Base-by-base conservation (phyloP, 371 early-diverging fungal species). In the Mucor irregularis region DNA sequence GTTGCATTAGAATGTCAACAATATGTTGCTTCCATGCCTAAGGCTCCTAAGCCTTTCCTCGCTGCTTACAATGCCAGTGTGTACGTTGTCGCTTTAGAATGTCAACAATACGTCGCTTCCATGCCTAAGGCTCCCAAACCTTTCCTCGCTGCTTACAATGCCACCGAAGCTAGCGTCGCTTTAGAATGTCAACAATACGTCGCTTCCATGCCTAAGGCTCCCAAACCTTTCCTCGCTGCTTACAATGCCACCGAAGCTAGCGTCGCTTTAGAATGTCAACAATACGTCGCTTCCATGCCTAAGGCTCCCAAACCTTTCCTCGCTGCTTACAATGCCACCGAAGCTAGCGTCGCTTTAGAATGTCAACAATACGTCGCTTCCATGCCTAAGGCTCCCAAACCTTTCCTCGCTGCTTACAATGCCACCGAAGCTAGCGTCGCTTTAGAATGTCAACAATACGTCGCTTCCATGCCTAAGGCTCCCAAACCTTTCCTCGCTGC, bases 401-500 rank as follows among this genome's bases (percentile, higher is more conserved):
- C 25, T 11, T 9, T 13, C 17, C 40, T 40, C 24, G 21, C 40
- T 9, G 10, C 2, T 6, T 40, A 22, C 11, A 40, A 40, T 19
- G 24, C 24, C 10, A 40, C 40, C 13, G 40, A 40, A 22, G 5
- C 40, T 7, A 21, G 3, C 3, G 8, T 10, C 11, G 40, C 40
- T 10, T 7, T 22, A 24, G 24, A 22, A 8, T 37, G 38, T 26
- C 50, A 38, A 1, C 7, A 38, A 17, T 25, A 37, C 10, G 33
- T 49, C 9, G 16, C 3, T 37, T 3, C 50, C 14, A 26, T 49
- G 5, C 40, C 40, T 22, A 48, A 48, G 35, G n/a, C 39, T 11
- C 28, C 48, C 5, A 37, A 16, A 17, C 57, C 52, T 47, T 30
- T 40, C 17, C 44, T 59, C 34, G 51, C 58, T 26, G 24, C n/a